Conservation (phyloP, 345 rosid species). For the Camelina neglecta region DNA sequence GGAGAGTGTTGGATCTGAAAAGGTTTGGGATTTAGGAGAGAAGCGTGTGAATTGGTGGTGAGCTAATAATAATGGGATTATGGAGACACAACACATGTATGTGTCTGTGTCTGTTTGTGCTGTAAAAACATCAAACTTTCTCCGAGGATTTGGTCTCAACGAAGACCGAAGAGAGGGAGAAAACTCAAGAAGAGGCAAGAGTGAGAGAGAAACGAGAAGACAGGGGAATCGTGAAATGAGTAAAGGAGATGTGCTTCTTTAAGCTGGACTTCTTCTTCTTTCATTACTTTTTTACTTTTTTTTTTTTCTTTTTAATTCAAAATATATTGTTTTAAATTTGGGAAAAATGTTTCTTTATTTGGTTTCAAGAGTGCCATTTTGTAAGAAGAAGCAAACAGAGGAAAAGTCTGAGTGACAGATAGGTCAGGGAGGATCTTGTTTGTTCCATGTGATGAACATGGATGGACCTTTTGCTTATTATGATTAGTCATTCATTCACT, state of each 20-base stretch:
- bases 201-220: constrained; percentile 43
- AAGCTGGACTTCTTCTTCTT: constrained; percentile 47
- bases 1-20: constrained; percentile 50
- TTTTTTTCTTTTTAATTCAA: not conserved
- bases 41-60: constrained; percentile 28
- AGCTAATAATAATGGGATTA: constrained; percentile 35
- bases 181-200: constrained; percentile 24
- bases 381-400: constrained; percentile 27
- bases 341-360: not conserved
- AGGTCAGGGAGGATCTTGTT: constrained; percentile 39
- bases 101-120: constrained; percentile 37
- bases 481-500: constrained; percentile 9
- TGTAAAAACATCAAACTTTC: constrained; percentile 38
- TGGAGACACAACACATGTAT: constrained; percentile 44
- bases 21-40: constrained; percentile 38
- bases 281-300: not conserved
- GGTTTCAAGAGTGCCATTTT: constrained; percentile 33
- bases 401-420: constrained; percentile 44
- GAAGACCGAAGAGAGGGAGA: constrained; percentile 36
- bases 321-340: not conserved
- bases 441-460: constrained; percentile 43
- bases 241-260: constrained; percentile 43
- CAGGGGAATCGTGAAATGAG: constrained; percentile 63
- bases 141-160: constrained; percentile 29
- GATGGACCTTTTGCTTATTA: constrained; percentile 31